Conservation (phyloP, 208 protist genomes). For the Crithidia brevicula region DNA sequence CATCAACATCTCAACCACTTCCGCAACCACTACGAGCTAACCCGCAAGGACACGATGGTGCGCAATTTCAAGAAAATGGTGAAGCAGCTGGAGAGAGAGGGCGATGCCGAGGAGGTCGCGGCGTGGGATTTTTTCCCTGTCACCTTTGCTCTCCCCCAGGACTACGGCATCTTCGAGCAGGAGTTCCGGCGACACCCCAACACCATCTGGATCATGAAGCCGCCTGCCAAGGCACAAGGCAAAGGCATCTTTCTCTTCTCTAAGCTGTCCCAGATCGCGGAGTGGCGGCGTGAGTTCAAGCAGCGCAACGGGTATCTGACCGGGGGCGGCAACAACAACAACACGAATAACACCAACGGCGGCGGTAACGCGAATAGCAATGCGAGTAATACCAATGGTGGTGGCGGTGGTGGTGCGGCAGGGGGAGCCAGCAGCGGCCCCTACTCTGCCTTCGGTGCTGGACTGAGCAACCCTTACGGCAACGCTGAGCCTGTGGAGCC, state of each 20-base stretch:
- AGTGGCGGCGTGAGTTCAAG: conserved; percentile 93
- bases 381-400: neutral
- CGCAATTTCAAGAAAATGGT: conserved; percentile 96
- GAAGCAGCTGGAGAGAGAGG: conserved; percentile 87
- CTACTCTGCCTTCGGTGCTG: neutral
- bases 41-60: conserved; percentile 95
- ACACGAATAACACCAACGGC: neutral
- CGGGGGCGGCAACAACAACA: conserved; percentile 8
- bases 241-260: conserved; percentile 98
- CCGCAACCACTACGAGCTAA: conserved; percentile 97
- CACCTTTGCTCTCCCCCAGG: conserved; percentile 94
- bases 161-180: conserved; percentile 95
- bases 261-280: conserved; percentile 94
- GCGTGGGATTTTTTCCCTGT: conserved; percentile 94
- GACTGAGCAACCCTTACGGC: conserved; percentile 28
- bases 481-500: conserved; percentile 69
- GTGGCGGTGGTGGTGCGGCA: neutral
- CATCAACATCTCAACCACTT: conserved; percentile 95
- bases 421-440: neutral
- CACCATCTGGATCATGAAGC: conserved; percentile 97
- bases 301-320: conserved; percentile 55
- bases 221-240: conserved; percentile 95
- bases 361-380: neutral
- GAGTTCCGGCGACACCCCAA: conserved; percentile 93
- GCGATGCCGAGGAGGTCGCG: conserved; percentile 76